Base-by-base conservation (phyloP, 1,284 basidiomycete genomes). In the Fomitopsis pinicola region DNA sequence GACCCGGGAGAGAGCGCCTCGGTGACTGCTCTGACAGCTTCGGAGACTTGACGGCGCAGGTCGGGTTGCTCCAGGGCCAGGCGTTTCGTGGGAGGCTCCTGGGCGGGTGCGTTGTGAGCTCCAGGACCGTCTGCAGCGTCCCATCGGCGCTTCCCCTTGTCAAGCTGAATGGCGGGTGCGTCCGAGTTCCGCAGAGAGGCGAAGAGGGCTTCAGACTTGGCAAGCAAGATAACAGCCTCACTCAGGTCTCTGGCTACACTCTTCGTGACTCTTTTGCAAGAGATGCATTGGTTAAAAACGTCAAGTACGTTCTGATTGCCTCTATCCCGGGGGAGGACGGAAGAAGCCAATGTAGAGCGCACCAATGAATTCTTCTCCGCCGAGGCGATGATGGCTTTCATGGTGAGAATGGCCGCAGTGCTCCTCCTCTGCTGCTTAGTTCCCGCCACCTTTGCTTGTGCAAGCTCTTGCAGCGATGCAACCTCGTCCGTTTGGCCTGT, bases 101-200 rank as follows among this genome's bases (percentile, higher is more conserved):
- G 70, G 12, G 44, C 62, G 46, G 52, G 57, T 19, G 55, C 72
- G 66, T 59, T 69, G n/a, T 36, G 33, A 6, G 50, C 28, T 71
- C 58, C 71, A 69, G 75, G 76, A 55, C 81, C 82, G 44, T 85
- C 85, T 19, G 69, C 73, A 60, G 82, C 80, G 58, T 85, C 85
- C 8, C 87, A 82, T 72, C 88, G 88, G 45, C 88, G 82, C 72
- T 90, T 89, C 17, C 85, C 84, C 67, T 80, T 84, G 71, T 84
- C 82, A 4, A 83, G 78, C 64, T 87, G 82, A 2, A 84, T 76
- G 1, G 81, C 78, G 26, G 86, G 74, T 14, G 84, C 81, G 61
- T 85, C 82, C 7, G 86, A 87, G 60, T 83, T 82, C 42, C 82
- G 82, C 61, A 88, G 76, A 19, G 79, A 82, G 1, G 84, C 81